Percentiles rank a stretch among this genome's conserved stretches.
These are phyloP conservation scores for Euphorbia celastroides DNA, from an alignment of 441 rosid species.

Conservation along the genomic window DNA sequence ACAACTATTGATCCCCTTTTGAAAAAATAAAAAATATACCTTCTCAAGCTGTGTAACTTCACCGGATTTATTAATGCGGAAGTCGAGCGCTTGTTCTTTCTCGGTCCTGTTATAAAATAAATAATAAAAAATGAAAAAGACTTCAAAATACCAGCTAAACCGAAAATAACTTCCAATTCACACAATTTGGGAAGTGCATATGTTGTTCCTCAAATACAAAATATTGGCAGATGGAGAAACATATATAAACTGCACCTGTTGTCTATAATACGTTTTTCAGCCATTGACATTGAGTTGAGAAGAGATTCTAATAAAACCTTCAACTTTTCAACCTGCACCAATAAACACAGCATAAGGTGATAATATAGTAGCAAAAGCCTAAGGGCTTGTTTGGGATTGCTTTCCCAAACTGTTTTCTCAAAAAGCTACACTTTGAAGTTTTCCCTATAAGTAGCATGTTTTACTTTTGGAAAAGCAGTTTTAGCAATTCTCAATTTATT, in stretches of 20 bases:
- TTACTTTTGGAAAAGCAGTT: too few species aligned
- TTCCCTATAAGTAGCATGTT: too few species aligned
- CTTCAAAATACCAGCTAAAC: too few species aligned
- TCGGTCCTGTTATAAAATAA: slow-evolving; percentile 45
- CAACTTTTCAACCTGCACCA: slow-evolving; percentile 68
- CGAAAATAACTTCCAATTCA: slow-evolving; percentile 2
- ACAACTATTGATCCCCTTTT: too few species aligned
- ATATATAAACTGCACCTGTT: slow-evolving; percentile 46
- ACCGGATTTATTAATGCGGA: slow-evolving; percentile 58
- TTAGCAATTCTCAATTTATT: too few species aligned
- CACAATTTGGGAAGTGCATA: neutral
- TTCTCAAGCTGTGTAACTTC: slow-evolving; percentile 79
- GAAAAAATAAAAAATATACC: too few species aligned
- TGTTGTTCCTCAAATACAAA: neutral
- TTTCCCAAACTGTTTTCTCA: too few species aligned
- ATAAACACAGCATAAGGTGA: slow-evolving; percentile 14
- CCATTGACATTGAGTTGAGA: slow-evolving; percentile 59
- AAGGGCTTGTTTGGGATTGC: too few species aligned
- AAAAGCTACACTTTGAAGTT: too few species aligned
- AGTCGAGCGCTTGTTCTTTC: slow-evolving; percentile 79
- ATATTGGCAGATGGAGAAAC: neutral
- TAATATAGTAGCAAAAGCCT: neutral
- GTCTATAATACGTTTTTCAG: slow-evolving; percentile 71
- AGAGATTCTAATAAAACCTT: slow-evolving; percentile 81
- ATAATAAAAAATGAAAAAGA: too few species aligned